Percentiles rank a stretch among this genome's conserved stretches.
phyloP scores from a whole-genome alignment of 805 yeast species.

The Ogataea wickerhamii region DNA sequence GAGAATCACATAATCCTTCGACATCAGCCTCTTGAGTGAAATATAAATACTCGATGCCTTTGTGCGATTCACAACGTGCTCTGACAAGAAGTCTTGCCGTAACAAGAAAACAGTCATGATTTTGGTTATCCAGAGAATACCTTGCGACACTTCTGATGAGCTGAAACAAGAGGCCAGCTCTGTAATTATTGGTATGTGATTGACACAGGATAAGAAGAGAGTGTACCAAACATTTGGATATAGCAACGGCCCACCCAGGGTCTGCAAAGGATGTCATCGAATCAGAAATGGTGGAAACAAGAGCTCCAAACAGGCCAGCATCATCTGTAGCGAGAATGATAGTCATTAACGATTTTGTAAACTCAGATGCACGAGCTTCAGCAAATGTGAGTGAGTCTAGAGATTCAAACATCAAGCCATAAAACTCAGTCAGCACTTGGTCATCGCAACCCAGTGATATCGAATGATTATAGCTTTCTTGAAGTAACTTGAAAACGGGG shows the following conservation, averaged over 20 bases:
- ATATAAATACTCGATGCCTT: conserved; percentile 42
- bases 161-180: conserved; percentile 12
- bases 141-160: conserved; percentile 11
- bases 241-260: conserved; percentile 2
- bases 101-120: conserved; percentile 36
- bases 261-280: conserved; percentile 1
- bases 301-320: conserved; percentile 4
- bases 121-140: conserved; percentile 7
- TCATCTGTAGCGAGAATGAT: conserved; percentile 6
- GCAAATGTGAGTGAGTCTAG: not conserved
- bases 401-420: conserved; percentile 15
- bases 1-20: conserved; percentile 60
- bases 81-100: conserved; percentile 52
- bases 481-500: conserved; percentile 19
- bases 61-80: conserved; percentile 39
- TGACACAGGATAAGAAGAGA: conserved; percentile 15
- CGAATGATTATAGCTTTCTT: conserved; percentile 16
- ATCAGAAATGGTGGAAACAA: conserved; percentile 7
- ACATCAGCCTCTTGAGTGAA: conserved; percentile 55
- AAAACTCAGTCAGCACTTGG: conserved; percentile 12
- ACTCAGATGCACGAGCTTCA: not conserved
- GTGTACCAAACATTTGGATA: conserved; percentile 13
- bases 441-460: conserved; percentile 15
- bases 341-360: conserved; percentile 1
- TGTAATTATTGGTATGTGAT: conserved; percentile 7